A percentile compares a stretch with the other conserved stretches of the same genome.
phyloP scores from a whole-genome alignment of 768 basidiomycete species.

The Cystofilobasidium bisporidii region DNA sequence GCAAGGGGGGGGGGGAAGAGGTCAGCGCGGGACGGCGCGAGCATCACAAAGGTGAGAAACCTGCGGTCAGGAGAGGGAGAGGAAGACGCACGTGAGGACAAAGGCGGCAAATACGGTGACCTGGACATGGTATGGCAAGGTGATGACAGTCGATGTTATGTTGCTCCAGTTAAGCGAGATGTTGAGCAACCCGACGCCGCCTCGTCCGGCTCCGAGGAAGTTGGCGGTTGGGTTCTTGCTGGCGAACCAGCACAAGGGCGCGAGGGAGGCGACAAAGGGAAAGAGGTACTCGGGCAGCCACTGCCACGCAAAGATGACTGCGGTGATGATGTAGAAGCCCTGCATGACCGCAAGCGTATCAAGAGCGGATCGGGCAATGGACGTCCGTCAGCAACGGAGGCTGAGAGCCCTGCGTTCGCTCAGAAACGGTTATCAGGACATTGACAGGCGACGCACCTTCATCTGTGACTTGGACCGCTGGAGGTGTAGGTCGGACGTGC shows the following conservation, averaged over 20 bases:
- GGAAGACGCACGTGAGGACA: background rate
- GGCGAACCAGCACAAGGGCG: background rate
- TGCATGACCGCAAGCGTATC: background rate
- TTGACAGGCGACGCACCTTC: background rate
- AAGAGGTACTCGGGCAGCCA: background rate
- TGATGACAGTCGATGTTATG: conserved; percentile 1
- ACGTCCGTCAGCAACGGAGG: background rate
- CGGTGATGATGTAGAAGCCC: conserved; percentile 2
- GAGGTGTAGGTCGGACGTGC: background rate
- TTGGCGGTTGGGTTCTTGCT: background rate
- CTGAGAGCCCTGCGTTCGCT: too few species aligned
- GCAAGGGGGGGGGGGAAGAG: too few species aligned
- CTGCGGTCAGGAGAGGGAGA: too few species aligned
- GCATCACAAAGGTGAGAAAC: too few species aligned
- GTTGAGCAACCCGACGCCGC: conserved; percentile 6
- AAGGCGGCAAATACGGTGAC: background rate
- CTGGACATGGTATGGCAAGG: background rate
- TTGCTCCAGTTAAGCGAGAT: conserved; percentile 9
- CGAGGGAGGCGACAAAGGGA: background rate
- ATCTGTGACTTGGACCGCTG: background rate
- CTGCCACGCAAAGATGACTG: background rate
- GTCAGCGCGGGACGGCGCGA: too few species aligned
- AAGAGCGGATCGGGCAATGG: background rate
- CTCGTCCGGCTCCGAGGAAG: conserved; percentile 1
- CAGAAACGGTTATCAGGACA: too few species aligned